Percentiles rank a stretch among this genome's conserved stretches.
These are phyloP conservation scores for Thuidium tamariscinum DNA, from an alignment of 225 moss, liverwort and hornwort genomes.

Conservation along the genomic window DNA sequence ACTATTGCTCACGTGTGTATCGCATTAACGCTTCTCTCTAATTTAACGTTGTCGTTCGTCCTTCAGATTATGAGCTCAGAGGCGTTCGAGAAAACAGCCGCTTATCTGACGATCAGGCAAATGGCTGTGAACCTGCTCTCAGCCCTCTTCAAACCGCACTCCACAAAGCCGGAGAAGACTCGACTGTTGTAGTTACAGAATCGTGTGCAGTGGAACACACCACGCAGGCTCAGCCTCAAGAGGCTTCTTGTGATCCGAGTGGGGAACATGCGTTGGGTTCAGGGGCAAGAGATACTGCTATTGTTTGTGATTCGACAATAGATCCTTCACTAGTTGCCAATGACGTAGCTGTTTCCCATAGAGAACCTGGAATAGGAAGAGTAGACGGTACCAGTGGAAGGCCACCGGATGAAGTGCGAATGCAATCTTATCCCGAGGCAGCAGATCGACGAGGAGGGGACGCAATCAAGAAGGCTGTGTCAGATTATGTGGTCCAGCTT, in stretches of 20 bases:
- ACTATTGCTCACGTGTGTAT: background rate
- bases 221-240: background rate
- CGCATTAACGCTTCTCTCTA: background rate
- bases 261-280: background rate
- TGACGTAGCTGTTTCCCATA: background rate
- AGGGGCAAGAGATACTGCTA: background rate
- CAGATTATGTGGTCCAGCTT: constrained; percentile 53
- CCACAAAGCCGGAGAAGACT: background rate
- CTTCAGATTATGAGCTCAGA: constrained; percentile 17
- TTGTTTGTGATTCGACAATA: background rate
- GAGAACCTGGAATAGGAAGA: constrained; percentile 1
- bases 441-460: constrained; percentile 16
- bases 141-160: background rate
- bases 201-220: background rate
- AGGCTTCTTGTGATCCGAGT: background rate
- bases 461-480: constrained; percentile 42
- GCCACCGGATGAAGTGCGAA: constrained; percentile 2
- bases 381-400: constrained; percentile 8
- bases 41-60: background rate
- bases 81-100: background rate
- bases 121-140: constrained; percentile 6
- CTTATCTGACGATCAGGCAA: background rate
- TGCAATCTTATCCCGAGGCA: background rate
- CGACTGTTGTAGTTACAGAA: background rate
- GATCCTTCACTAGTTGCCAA: background rate